Evolutionary conservation across 768 basidiomycete genomes (phyloP), one percentile per base, ranked within the genome.

Genomic region (Tephrocybe sp.): DNA sequence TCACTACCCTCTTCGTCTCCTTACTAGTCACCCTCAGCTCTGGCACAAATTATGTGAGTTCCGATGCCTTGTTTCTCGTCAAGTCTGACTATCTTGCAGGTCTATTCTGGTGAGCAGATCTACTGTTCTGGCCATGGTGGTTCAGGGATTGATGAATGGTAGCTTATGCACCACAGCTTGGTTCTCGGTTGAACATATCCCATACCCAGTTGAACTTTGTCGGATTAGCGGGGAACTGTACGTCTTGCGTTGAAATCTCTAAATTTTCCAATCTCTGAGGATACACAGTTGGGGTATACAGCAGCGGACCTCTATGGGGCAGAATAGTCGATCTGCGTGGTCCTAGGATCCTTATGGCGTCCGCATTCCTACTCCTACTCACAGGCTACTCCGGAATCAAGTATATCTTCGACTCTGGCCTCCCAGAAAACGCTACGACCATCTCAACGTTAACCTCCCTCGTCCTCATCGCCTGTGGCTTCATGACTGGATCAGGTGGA

Each of bases 161-260:
- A 85, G 92, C 91, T 16, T 97, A 94, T 64, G 83, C 88, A 1
- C 92, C 93, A 0, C 92, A 96, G 64, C 78, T 96, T 4, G 89
- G 88, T 1, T 69, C 83, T n/a, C 79, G 83, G 35, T 77, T 96
- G 14, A 72, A 77, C 40, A 79, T 95, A 45, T 78, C 80, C 3
- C 88, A 94, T 48, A 95, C 92, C 0, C 82, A 88, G 51, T 72
- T 92, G 32, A 95, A 96, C 58, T 65, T 93, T 32, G 79, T 95
- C 14, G 92, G 82, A 13, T 71, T 88, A n/a, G 86, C 84, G 1
- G 87, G 83, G n/a, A 91, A 87, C 59, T 63, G 88, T 91, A 60
- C 52, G 83, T 55, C 2, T 5, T 14, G 17, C 9, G 16, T 13
- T n/a, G 14, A 23, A 2, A 11, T 17, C 34, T 6, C 17, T 4